Percentiles rank a stretch among this genome's conserved stretches.
Conservation (phyloP, 495 filamentous ascomycete genomes). For the Annulohypoxylon maeteangense region DNA sequence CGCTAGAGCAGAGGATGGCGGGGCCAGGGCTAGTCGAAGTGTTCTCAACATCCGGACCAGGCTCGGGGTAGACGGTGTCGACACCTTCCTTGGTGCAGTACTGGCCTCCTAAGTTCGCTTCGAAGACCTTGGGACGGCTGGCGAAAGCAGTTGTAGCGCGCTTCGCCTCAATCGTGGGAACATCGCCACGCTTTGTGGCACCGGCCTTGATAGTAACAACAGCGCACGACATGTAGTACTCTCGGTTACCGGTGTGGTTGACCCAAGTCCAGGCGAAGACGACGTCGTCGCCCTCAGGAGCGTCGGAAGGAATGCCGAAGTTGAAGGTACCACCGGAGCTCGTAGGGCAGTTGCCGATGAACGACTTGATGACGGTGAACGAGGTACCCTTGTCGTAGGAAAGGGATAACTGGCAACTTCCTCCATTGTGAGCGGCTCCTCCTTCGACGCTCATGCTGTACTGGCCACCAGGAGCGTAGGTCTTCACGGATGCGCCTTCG, state of each 20-base stretch:
- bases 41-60: conserved; percentile 69
- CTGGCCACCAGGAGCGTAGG: conserved; percentile 64
- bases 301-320: conserved; percentile 72
- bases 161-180: conserved; percentile 21
- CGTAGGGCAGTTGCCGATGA: conserved; percentile 70
- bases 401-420: conserved; percentile 71
- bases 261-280: conserved; percentile 75
- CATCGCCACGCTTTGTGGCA: conserved; percentile 44
- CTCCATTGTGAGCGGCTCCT: conserved; percentile 69
- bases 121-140: conserved; percentile 65
- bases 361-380: conserved; percentile 73
- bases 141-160: conserved; percentile 56
- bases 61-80: conserved; percentile 76
- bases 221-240: conserved; percentile 77
- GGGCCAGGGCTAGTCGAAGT: conserved; percentile 45
- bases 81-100: conserved; percentile 63
- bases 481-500: conserved; percentile 58
- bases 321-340: conserved; percentile 57
- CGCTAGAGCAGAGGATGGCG: conserved; percentile 47
- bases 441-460: conserved; percentile 70
- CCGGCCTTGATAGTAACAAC: conserved; percentile 63
- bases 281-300: conserved; percentile 64
- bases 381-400: conserved; percentile 70
- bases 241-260: conserved; percentile 74
- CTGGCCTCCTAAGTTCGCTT: conserved; percentile 66